Conservation (phyloP, 371 early-diverging fungal species). For the Syncephalastrum racemosum region DNA sequence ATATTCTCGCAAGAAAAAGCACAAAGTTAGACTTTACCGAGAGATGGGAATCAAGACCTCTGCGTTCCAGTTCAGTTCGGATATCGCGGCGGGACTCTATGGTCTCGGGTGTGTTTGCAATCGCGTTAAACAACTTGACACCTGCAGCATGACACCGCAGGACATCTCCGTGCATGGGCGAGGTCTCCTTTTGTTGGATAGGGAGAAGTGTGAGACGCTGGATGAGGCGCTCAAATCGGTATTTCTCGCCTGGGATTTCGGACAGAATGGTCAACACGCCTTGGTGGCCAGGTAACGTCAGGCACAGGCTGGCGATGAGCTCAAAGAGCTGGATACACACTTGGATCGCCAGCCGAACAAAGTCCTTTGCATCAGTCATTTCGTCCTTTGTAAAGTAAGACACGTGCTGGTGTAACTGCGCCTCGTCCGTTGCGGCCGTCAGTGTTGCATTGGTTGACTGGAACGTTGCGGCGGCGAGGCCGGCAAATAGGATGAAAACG, state of each 20-base stretch:
- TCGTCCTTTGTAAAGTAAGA: no score
- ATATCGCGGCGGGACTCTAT: slow-evolving; percentile 53
- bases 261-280: slow-evolving; percentile 51
- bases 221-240: slow-evolving; percentile 61
- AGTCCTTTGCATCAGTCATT: no score
- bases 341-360: slow-evolving; percentile 18
- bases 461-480: slow-evolving; percentile 6
- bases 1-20: neutral
- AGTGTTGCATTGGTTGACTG: no score
- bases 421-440: no score
- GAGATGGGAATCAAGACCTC: slow-evolving; percentile 57
- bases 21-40: slow-evolving; percentile 25
- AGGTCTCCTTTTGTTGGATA: slow-evolving; percentile 2
- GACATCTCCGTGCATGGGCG: slow-evolving; percentile 8
- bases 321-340: slow-evolving; percentile 49
- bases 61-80: slow-evolving; percentile 54
- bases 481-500: slow-evolving; percentile 24
- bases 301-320: slow-evolving; percentile 50
- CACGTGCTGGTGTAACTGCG: no score
- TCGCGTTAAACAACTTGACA: slow-evolving; percentile 50
- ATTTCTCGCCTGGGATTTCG: slow-evolving; percentile 62
- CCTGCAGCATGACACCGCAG: slow-evolving; percentile 51
- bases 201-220: slow-evolving; percentile 34
- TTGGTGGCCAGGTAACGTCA: slow-evolving; percentile 50
- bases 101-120: slow-evolving; percentile 54